Conservation (phyloP, 257 asterid species). For the Petunia secreta region DNA sequence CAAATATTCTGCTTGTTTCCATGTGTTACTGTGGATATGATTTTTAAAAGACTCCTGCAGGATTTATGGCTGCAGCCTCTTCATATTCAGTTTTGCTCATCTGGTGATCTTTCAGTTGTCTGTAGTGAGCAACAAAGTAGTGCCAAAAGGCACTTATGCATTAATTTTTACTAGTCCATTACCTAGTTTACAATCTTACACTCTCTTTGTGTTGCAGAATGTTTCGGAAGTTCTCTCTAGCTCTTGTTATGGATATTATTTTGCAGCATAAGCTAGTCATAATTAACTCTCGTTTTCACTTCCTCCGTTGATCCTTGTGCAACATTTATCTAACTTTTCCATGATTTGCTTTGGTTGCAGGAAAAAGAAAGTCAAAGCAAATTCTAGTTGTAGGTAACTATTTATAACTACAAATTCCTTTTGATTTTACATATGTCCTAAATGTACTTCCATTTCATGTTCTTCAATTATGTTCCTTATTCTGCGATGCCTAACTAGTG, state of each 20-base stretch:
- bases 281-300: not conserved
- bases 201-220: not conserved
- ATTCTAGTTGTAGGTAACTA: conserved; percentile 1
- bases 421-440: not conserved
- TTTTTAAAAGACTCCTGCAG: conserved; percentile 22
- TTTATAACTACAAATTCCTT: not conserved
- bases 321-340: not conserved
- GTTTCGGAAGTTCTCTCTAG: not conserved
- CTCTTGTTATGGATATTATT: not conserved
- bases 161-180: not conserved
- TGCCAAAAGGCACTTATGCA: not conserved
- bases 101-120: not conserved
- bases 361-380: not conserved
- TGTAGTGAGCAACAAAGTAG: not conserved
- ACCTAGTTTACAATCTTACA: not conserved
- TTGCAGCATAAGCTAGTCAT: conserved; percentile 12
- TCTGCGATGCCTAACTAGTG: not conserved
- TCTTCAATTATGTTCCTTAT: not conserved
- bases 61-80: not conserved
- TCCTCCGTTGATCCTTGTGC: not conserved
- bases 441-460: not conserved
- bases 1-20: not conserved
- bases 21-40: not conserved
- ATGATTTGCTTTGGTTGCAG: not conserved
- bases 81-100: not conserved